These are phyloP conservation scores for Climacium dendroides DNA, from an alignment of 225 moss, liverwort and hornwort species.

Conservation along the genomic window DNA sequence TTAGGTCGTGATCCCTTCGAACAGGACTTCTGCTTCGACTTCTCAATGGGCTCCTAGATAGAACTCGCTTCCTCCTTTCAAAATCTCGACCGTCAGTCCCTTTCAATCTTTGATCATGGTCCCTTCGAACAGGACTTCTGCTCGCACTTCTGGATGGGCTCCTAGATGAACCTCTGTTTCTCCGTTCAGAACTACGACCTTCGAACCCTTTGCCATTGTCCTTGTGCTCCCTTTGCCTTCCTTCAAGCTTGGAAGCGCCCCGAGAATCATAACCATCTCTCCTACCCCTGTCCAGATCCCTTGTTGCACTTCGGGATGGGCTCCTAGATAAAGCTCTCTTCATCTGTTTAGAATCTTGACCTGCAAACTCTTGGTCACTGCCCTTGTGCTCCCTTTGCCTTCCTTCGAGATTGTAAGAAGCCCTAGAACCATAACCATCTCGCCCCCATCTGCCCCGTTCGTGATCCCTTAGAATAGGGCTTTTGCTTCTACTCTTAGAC, in stretches of 20 bases:
- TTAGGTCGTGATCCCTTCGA: neutral
- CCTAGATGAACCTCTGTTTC: neutral
- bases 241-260: neutral
- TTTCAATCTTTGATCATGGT: neutral
- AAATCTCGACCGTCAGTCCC: neutral
- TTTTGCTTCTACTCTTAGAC: neutral
- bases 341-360: neutral
- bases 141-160: slow-evolving; percentile 4
- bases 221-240: neutral
- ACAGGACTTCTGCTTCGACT: neutral
- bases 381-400: slow-evolving; percentile 4
- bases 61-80: neutral
- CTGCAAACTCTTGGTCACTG: neutral
- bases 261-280: neutral
- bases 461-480: neutral
- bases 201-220: neutral
- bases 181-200: neutral
- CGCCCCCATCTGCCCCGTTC: neutral
- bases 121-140: slow-evolving; percentile 5
- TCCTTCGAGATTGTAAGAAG: neutral
- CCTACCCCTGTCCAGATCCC: neutral
- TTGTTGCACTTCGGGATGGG: neutral
- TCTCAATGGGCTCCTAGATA: slow-evolving; percentile 5
- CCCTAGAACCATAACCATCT: neutral
- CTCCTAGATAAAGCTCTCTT: slow-evolving; percentile 8